Conservation (phyloP, 2,329 filamentous ascomycete genomes). For the Lachnellula subtilissima region DNA sequence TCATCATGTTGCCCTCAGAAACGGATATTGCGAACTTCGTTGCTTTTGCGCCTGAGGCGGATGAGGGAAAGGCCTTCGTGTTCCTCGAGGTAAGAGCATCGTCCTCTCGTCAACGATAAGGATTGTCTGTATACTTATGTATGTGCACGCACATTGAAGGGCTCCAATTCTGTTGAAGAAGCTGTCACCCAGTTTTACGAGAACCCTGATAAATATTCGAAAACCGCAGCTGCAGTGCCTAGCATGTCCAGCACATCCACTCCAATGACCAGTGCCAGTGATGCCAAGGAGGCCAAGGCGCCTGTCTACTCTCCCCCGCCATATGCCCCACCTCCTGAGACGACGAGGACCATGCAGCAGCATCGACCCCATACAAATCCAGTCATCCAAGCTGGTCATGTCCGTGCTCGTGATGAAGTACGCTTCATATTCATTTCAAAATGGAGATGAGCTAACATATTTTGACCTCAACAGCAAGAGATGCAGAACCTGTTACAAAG, state of each 20-base stretch:
- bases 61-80: conserved; percentile 13
- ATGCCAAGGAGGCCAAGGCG: neutral
- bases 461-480: conserved; percentile 32
- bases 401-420: conserved; percentile 38
- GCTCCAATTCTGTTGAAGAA: conserved; percentile 10
- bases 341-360: neutral
- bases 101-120: neutral
- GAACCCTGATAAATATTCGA: conserved; percentile 14
- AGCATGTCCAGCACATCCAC: neutral
- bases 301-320: neutral
- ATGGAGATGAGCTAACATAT: conserved; percentile 3
- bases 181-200: conserved; percentile 17
- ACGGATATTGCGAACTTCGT: conserved; percentile 5
- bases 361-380: conserved; percentile 33
- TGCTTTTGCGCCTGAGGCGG: conserved; percentile 13
- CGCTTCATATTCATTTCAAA: neutral
- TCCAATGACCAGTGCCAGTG: neutral
- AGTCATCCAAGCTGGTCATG: conserved; percentile 35
- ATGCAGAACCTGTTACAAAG: conserved; percentile 40
- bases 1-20: conserved; percentile 8
- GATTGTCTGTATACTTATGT: neutral
- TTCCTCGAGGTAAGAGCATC: conserved; percentile 12
- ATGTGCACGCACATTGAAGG: conserved; percentile 1
- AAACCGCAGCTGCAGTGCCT: neutral
- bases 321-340: conserved; percentile 3